phyloP scores from a whole-genome alignment of 768 basidiomycete genomes.

The Russula olivacea region DNA sequence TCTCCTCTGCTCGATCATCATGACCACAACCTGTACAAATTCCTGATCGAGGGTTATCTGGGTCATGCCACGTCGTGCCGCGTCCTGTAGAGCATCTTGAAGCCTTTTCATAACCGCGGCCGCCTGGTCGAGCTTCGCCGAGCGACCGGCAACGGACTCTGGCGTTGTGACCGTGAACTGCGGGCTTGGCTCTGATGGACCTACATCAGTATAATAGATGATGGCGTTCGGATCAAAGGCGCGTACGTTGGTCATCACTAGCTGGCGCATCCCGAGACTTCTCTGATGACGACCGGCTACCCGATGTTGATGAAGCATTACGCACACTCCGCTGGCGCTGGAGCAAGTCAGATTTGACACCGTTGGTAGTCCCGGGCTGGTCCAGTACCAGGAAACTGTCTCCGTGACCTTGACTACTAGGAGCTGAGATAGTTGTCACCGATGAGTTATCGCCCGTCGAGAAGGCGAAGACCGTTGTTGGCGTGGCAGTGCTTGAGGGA shows the following conservation, averaged over 20 bases:
- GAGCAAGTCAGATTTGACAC: not conserved
- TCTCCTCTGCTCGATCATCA: slow-evolving; percentile 58
- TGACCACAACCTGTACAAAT: slow-evolving; percentile 65
- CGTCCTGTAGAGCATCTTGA: slow-evolving; percentile 56
- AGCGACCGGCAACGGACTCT: slow-evolving; percentile 30
- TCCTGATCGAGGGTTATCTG: slow-evolving; percentile 67
- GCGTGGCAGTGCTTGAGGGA: slow-evolving; percentile 28
- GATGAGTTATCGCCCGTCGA: slow-evolving; percentile 26
- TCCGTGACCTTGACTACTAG: slow-evolving; percentile 18
- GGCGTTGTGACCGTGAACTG: slow-evolving; percentile 46
- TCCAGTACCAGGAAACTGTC: slow-evolving; percentile 4
- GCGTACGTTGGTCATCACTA: slow-evolving; percentile 23
- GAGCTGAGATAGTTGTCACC: slow-evolving; percentile 22
- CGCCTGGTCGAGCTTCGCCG: slow-evolving; percentile 35
- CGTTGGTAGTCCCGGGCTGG: not conserved
- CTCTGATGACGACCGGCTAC: slow-evolving; percentile 33
- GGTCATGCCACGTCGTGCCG: slow-evolving; percentile 51
- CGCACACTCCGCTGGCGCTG: not conserved
- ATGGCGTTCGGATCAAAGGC: slow-evolving; percentile 29
- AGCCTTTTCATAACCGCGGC: slow-evolving; percentile 47
- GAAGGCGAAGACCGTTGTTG: slow-evolving; percentile 17
- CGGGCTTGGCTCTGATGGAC: slow-evolving; percentile 27
- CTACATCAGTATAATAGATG: slow-evolving; percentile 23
- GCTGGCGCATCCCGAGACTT: slow-evolving; percentile 27
- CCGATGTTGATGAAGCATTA: not conserved